phyloP scores from a whole-genome alignment of 2,329 filamentous ascomycete species.

The Chrysoporthe puriensis region DNA sequence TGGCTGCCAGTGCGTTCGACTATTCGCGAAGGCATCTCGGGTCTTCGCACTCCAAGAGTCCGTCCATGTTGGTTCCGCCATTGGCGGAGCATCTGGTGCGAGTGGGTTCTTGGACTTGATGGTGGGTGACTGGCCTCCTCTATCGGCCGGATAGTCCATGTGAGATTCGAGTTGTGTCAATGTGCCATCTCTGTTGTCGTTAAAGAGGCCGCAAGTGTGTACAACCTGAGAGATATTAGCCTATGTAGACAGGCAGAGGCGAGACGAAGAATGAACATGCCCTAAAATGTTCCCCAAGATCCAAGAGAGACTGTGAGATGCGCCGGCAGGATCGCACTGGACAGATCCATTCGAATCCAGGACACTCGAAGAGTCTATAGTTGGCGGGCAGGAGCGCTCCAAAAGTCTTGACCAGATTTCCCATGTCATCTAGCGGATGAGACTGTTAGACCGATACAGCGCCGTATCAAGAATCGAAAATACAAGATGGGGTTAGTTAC shows the following conservation, averaged over 20 bases:
- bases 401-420: not conserved
- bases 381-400: conserved; percentile 19
- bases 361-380: not conserved
- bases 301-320: not conserved
- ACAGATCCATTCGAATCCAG: conserved; percentile 20
- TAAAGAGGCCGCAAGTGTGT: conserved; percentile 7
- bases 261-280: not conserved
- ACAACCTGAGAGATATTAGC: not conserved
- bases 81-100: not conserved
- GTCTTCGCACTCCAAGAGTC: not conserved
- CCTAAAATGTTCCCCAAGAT: conserved; percentile 9
- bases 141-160: not conserved
- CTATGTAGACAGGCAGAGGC: not conserved
- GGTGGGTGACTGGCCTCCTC: not conserved
- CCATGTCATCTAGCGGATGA: not conserved
- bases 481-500: not conserved
- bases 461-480: not conserved
- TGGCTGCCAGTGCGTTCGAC: not conserved
- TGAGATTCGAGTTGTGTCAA: not conserved
- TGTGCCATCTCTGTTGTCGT: conserved; percentile 25
- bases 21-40: not conserved
- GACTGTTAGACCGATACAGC: not conserved
- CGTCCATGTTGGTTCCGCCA: not conserved
- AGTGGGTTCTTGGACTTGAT: conserved; percentile 14
- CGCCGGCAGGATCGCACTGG: conserved; percentile 11